Evolutionary conservation across 1,284 basidiomycete genomes (phyloP), one percentile per base, ranked within the genome.

Genomic region (Fistulinella cinereoalba): DNA sequence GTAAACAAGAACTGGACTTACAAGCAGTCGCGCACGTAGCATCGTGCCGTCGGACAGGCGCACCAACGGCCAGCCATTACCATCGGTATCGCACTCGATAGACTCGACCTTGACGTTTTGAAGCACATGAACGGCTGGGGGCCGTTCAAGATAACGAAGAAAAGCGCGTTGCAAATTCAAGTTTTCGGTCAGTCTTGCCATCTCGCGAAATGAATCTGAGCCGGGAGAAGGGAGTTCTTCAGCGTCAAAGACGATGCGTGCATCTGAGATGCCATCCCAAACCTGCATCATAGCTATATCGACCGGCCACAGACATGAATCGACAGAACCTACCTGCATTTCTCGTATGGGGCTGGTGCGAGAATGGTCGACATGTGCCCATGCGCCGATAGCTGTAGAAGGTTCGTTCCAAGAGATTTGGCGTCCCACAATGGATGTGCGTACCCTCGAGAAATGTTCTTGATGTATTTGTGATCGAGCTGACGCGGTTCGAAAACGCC

Each of bases 141-240:
- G 52, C 9, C 55, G 56, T 5, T 71, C 68, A 4, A 91, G 69
- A 55, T 76, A 75, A 1, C 73, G 74, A 18, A 96, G 72, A 21
- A 93, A 78, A 1, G 80, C 91, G 6, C 86, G 80, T 68, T 97
- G 95, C 2, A 97, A 74, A 61, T 97, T 97, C 37, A 93, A 72
- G 61, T 94, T 96, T 66, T 97, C 94, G 0, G 87, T 91, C 61
- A 97, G 74, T 32, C 80, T 79, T 8, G 92, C 83, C 82, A 97
- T 89, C 47, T 80, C 65, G 23, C 36, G n/a, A 67, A 60, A 46
- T 27, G 25, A 27, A 12, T 27, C 12, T 27, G 25, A 27, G 7
- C 25, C 25, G 7, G 65, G 7, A 40, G 46, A 37, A 16, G 55
- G 52, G 12, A 79, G 50, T 47, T 85, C 80, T 3, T 77, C 70